Evolutionary conservation across 2,329 filamentous ascomycete species (phyloP), one percentile per base, ranked within the genome.

Genomic region (Trichoderma gracile): DNA sequence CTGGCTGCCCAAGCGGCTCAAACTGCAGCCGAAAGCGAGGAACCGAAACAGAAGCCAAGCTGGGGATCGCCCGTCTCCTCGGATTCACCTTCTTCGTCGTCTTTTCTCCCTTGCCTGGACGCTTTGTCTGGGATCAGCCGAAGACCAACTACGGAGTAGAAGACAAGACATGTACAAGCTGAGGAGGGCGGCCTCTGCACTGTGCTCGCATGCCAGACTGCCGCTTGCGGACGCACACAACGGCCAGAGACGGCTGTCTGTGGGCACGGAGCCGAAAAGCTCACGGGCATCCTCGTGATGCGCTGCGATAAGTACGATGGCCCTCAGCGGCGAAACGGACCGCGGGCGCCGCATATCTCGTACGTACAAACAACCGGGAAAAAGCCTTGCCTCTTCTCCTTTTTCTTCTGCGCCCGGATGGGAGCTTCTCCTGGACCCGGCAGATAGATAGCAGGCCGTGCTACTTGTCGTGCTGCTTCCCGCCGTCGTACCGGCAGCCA

Each of bases 121-220:
- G 42, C n/a, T 45, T 33, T 47, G n/a, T 23, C 21, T 52, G 25
- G 54, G 40, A 30, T 57, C 27, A 57, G 40, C 38, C 23, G 14
- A 40, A 38, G 50, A n/a, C 10, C 30, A 21, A 42, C 23, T n/a
- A 43, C 4, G 40, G 27, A 49, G 8, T 19, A 14, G 33, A 33
- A 33, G 30, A 33, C 30, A 33, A 33, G 30, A 2, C 25, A 42
- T 17, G 33, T 38, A 47, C 21, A 12, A 23, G 33, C 46, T 15
- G 9, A n/a, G 8, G 17, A 23, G 33, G 33, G 33, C 14, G 5
- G 8, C 53, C 5, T 30, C n/a, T 23, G 19, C 59, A 62, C 59
- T 62, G 53, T 63, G 60, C 60, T 63, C 60, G 47, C 60, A 63
- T 63, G 60, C 38, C 52, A 25, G 60, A 27, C 60, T 63, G 60